A percentile compares a stretch with the other conserved stretches of the same genome.
Evolutionary conservation across 169 alveolate species (phyloP).

Genomic region (Plasmodium yoelii): DNA sequence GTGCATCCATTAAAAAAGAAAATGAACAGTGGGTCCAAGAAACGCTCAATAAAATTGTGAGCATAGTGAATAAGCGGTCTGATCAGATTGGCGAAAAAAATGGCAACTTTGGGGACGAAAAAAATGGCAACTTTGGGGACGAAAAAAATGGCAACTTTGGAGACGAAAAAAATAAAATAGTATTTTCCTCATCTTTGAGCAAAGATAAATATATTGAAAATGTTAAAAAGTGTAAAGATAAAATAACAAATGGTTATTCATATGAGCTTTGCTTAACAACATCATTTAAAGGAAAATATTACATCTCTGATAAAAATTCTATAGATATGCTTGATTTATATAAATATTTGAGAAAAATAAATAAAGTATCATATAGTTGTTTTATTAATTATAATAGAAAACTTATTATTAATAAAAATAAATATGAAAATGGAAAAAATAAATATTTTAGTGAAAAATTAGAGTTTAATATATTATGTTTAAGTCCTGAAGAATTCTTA

Average conservation of each 20-base stretch:
- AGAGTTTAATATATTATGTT: constrained; percentile 42
- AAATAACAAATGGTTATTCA: constrained; percentile 68
- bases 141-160: not conserved
- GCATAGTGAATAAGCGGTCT: not conserved
- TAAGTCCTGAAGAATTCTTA: constrained; percentile 80
- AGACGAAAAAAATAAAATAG: not conserved
- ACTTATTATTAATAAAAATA: not conserved
- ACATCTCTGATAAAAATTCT: not conserved
- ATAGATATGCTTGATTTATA: not conserved
- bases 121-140: not conserved
- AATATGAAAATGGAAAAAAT: not conserved
- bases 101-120: not conserved
- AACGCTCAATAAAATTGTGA: not conserved
- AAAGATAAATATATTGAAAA: constrained; percentile 37
- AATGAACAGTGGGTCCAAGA: constrained; percentile 3
- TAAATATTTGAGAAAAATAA: not conserved
- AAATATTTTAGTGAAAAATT: not conserved
- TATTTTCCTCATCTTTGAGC: not conserved
- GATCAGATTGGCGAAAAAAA: not conserved
- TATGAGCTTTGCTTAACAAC: constrained; percentile 82
- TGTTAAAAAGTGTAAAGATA: constrained; percentile 49
- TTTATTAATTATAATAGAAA: not conserved
- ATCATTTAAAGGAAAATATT: constrained; percentile 18
- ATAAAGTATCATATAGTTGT: not conserved
- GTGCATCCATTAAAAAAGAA: not conserved